phyloP scores from a whole-genome alignment of 306 rosid genomes.

The Quercus berberidifolia region DNA sequence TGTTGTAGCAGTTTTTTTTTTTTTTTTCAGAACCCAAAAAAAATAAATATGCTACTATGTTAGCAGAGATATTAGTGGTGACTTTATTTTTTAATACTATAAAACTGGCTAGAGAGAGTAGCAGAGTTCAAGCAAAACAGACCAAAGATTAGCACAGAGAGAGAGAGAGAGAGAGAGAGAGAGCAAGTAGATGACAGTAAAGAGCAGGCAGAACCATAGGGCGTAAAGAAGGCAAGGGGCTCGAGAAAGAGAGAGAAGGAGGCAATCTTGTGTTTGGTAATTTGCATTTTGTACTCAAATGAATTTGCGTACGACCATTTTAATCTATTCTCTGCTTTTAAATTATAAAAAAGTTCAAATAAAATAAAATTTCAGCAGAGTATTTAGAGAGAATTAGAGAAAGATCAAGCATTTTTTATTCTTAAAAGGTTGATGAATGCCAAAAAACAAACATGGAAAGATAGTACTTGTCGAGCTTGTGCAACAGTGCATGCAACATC shows the following conservation, averaged over 20 bases:
- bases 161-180: conserved; percentile 19
- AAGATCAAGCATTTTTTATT: too few species aligned
- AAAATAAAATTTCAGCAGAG: too few species aligned
- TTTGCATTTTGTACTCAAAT: conserved; percentile 33
- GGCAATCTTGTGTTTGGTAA: conserved; percentile 37
- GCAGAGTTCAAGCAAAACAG: background rate
- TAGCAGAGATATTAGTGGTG: conserved; percentile 1
- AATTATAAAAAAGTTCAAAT: too few species aligned
- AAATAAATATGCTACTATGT: too few species aligned
- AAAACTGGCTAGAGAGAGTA: background rate
- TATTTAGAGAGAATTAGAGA: too few species aligned
- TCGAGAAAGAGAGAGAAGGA: conserved; percentile 78
- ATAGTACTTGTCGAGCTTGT: too few species aligned
- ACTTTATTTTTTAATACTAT: background rate
- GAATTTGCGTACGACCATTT: conserved; percentile 26
- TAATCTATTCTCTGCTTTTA: conserved; percentile 10
- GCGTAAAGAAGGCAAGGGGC: conserved; percentile 72
- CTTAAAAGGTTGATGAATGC: too few species aligned
- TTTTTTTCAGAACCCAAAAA: background rate
- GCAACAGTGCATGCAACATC: too few species aligned
- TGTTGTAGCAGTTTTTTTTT: background rate
- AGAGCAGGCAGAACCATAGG: conserved; percentile 23
- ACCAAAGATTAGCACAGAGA: background rate
- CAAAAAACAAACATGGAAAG: too few species aligned
- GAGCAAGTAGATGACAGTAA: conserved; percentile 15